Evolutionary conservation across 345 rosid genomes (phyloP).

Genomic region (Conringia planisiliqua): DNA sequence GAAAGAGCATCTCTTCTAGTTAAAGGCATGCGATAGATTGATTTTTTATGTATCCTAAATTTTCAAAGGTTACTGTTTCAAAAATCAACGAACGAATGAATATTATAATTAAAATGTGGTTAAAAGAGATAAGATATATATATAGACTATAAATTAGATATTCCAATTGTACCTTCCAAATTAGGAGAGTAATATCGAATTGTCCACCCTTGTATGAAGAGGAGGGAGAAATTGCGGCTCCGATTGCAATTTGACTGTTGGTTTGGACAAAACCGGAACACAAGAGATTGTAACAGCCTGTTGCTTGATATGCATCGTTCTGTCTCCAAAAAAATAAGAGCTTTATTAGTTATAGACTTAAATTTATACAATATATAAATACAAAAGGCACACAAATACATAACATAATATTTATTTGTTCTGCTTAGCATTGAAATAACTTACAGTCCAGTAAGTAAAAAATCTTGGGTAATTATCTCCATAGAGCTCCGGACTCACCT

Average conservation of each 20-base stretch:
- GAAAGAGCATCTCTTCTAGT: conserved; percentile 15
- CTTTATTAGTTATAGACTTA: background rate
- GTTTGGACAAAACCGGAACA: conserved; percentile 99
- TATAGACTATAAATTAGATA: background rate
- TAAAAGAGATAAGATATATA: background rate
- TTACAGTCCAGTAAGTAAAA: conserved; percentile 98
- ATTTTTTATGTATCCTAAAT: background rate
- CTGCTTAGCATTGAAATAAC: conserved; percentile 20
- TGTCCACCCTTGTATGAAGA: conserved; percentile 84
- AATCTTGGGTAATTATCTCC: conserved; percentile 96
- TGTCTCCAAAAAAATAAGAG: conserved; percentile 25
- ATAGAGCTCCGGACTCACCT: conserved; percentile 98
- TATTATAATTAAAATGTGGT: background rate
- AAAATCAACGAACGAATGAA: background rate
- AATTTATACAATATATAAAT: background rate
- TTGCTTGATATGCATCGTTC: conserved; percentile 95
- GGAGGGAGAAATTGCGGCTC: conserved; percentile 97
- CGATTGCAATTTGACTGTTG: conserved; percentile 75
- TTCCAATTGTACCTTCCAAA: conserved; percentile 80
- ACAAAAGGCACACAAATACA: background rate
- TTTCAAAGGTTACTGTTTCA: background rate
- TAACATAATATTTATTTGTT: too few species aligned
- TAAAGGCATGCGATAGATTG: conserved; percentile 15
- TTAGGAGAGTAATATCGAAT: conserved; percentile 79
- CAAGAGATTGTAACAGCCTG: conserved; percentile 93